These are phyloP conservation scores for Obelidium mucronatum DNA, from an alignment of 192 early-diverging fungal species.

Conservation along the genomic window DNA sequence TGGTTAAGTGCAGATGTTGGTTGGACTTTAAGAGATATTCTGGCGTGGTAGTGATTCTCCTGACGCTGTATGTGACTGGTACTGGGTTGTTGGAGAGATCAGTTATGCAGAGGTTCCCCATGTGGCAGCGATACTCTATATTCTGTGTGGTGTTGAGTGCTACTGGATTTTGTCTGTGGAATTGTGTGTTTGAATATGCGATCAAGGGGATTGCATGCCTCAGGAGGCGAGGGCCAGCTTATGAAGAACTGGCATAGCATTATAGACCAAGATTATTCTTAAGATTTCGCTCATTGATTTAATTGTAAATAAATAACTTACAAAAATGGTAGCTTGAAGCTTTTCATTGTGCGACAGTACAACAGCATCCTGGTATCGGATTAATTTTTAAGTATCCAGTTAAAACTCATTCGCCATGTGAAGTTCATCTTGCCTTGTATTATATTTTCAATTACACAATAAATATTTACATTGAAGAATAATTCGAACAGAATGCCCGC, in stretches of 20 bases:
- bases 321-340: no score
- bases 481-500: no score
- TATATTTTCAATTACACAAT: no score
- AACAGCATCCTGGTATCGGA: no score
- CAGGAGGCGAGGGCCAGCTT: neutral
- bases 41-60: neutral
- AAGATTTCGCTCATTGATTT: no score
- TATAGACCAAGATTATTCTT: no score
- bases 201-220: neutral
- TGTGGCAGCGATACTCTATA: neutral
- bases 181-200: neutral
- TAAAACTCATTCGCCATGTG: no score
- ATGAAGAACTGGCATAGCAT: neutral
- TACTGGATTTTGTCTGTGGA: conserved; percentile 8
- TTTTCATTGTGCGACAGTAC: no score
- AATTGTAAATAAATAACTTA: no score
- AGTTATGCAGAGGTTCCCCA: neutral
- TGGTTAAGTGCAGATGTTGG: neutral
- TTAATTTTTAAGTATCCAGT: no score
- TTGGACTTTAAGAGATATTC: neutral
- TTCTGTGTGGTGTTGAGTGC: neutral
- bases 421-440: no score
- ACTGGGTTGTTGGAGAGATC: neutral
- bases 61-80: neutral
- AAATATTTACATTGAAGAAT: no score